Evolutionary conservation across 495 filamentous ascomycete species (phyloP), one percentile per base, ranked within the genome.

Genomic region (Cairneyella variabilis): DNA sequence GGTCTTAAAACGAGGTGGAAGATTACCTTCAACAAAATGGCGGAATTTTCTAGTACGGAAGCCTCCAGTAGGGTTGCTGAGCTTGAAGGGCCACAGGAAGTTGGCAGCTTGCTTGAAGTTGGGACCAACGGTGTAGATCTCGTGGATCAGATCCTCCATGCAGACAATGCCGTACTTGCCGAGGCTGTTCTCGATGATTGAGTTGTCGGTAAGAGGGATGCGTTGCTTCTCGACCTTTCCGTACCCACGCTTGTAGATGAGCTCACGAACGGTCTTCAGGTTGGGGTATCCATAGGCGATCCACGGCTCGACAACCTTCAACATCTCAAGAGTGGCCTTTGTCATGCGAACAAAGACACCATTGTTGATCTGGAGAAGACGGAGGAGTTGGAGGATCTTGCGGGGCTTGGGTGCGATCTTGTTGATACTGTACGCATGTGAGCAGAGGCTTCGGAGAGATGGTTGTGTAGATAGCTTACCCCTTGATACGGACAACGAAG

Each of bases 41-140:
- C 90, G 90, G 87, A 97, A 97, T 81, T 97, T 98, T 72, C 93
- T 82, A 51, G 84, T 74, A 69, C 86, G 81, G 88, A 98, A 98
- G 47, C 95, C 92, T 68, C 93, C 95, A 58, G 76, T 98, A 65
- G 93, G 93, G 80, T 91, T 95, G 81, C 83, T 89, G 64, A 98
- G 85, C 87, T 98, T 97, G 85, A 98, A 98, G 66, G 93, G 93
- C 93, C 93, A 98, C 44, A 98, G 79, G 83, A 97, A 97, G 86
- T 97, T 98, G 83, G 89, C 87, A 69, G 89, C 90, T 82, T 97
- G 91, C 87, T 98, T 98, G 88, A 98, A 98, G 83, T 96, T 96
- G 78, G 92, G 91, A 66, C 91, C 93, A 58, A 97, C 93, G 54
- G 91, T 96, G 80, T 82, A 90, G 79, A 98, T 96, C 83, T 98